Conservation (phyloP, 2,329 filamentous ascomycete genomes). For the Diaporthe ilicicola region DNA sequence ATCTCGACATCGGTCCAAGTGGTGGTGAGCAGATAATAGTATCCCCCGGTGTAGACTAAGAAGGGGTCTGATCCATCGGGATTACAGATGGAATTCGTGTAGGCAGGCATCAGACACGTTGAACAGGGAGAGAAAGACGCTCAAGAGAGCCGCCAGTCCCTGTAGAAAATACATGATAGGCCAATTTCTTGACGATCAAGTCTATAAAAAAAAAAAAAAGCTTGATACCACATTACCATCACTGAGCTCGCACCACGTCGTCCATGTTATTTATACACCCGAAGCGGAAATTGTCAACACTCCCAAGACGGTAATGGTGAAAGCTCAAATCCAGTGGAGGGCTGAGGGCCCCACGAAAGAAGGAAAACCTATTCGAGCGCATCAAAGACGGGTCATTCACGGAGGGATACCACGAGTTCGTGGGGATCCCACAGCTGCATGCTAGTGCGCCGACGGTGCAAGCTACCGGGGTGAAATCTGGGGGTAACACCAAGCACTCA, state of each 20-base stretch:
- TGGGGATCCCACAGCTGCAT: background rate
- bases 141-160: slow-evolving; percentile 34
- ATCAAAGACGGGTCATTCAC: background rate
- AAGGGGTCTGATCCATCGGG: slow-evolving; percentile 62
- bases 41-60: slow-evolving; percentile 60
- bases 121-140: slow-evolving; percentile 34
- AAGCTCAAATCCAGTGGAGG: background rate
- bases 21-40: slow-evolving; percentile 66
- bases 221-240: too few relatives aligned
- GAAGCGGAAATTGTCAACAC: background rate
- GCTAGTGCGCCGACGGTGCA: background rate
- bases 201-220: too few relatives aligned
- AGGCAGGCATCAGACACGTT: slow-evolving; percentile 48
- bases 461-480: background rate
- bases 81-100: slow-evolving; percentile 60
- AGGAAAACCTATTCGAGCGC: slow-evolving; percentile 20
- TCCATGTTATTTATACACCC: background rate
- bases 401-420: background rate
- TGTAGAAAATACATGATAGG: background rate
- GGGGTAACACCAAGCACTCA: background rate
- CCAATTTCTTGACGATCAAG: background rate
- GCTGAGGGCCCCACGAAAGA: background rate
- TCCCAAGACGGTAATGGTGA: background rate
- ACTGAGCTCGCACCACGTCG: background rate
- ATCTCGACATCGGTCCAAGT: slow-evolving; percentile 65